A percentile compares a stretch with the other conserved stretches of the same genome.
Conservation (phyloP, 2,329 filamentous ascomycete genomes). For the Hypoxylon sp. region DNA sequence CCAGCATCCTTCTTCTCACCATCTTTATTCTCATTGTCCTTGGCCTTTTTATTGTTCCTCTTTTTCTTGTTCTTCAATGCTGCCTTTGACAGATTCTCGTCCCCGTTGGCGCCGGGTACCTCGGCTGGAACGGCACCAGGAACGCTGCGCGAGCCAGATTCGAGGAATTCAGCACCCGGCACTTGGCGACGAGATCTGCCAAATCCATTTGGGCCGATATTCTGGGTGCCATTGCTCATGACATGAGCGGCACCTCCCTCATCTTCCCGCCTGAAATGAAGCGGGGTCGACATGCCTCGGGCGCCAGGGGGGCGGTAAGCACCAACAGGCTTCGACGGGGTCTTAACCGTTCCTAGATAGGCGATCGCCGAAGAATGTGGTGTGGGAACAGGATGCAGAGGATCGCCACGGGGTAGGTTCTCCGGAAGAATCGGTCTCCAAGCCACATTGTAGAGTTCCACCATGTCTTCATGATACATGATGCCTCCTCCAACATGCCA, state of each 20-base stretch:
- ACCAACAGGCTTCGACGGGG: conserved; percentile 95
- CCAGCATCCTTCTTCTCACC: conserved; percentile 53
- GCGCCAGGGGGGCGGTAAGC: conserved; percentile 96
- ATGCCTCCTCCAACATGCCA: conserved; percentile 91
- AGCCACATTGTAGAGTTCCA: conserved; percentile 89
- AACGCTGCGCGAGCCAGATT: conserved; percentile 70
- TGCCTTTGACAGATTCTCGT: conserved; percentile 83
- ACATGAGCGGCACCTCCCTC: conserved; percentile 92
- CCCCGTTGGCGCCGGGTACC: conserved; percentile 70
- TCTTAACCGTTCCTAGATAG: conserved; percentile 89
- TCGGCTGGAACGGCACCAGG: conserved; percentile 78
- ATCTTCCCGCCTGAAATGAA: conserved; percentile 97
- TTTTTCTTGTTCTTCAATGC: conserved; percentile 99
- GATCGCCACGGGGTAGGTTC: conserved; percentile 73
- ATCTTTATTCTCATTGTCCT: conserved; percentile 77
- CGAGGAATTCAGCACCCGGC: conserved; percentile 81
- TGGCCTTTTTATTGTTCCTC: conserved; percentile 88
- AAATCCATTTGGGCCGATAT: conserved; percentile 83
- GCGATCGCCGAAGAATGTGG: conserved; percentile 86
- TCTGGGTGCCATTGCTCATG: conserved; percentile 80
- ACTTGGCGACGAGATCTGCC: conserved; percentile 80
- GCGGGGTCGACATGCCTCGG: conserved; percentile 86
- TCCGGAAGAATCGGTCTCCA: conserved; percentile 83
- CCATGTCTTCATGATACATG: conserved; percentile 97
- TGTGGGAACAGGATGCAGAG: conserved; percentile 78